Evolutionary conservation across 352 stramenopile genomes (phyloP).

Genomic region (Globisporangium paroecandrum): DNA sequence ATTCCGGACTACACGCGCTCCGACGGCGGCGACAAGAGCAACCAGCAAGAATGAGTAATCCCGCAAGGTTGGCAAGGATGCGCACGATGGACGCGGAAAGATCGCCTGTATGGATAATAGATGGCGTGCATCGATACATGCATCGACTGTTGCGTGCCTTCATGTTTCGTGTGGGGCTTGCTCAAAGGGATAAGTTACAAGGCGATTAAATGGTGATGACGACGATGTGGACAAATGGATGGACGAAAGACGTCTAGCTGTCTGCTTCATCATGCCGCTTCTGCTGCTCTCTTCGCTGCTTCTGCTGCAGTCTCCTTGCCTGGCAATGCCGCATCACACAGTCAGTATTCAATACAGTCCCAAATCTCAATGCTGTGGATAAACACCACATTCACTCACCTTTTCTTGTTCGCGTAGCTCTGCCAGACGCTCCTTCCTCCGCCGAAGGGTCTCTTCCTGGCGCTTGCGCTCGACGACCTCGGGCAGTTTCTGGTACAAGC

Average conservation of each 20-base stretch:
- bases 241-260: neutral
- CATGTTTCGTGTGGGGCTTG: neutral
- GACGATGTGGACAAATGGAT: neutral
- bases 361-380: neutral
- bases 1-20: conserved; percentile 19
- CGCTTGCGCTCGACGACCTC: conserved; percentile 72
- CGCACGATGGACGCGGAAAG: neutral
- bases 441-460: conserved; percentile 64
- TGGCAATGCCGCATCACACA: conserved; percentile 18
- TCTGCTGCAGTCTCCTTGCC: conserved; percentile 50
- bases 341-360: neutral
- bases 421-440: conserved; percentile 57
- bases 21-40: conserved; percentile 11
- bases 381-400: conserved; percentile 21
- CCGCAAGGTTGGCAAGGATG: neutral
- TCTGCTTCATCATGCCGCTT: conserved; percentile 1
- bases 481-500: conserved; percentile 64
- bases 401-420: conserved; percentile 73
- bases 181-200: neutral
- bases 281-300: conserved; percentile 42
- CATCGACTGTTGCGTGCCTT: neutral
- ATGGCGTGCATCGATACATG: neutral
- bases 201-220: neutral
- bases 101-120: neutral
- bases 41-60: conserved; percentile 9